Conservation (phyloP, 192 early-diverging fungal species). For the Linnemannia exigua region DNA sequence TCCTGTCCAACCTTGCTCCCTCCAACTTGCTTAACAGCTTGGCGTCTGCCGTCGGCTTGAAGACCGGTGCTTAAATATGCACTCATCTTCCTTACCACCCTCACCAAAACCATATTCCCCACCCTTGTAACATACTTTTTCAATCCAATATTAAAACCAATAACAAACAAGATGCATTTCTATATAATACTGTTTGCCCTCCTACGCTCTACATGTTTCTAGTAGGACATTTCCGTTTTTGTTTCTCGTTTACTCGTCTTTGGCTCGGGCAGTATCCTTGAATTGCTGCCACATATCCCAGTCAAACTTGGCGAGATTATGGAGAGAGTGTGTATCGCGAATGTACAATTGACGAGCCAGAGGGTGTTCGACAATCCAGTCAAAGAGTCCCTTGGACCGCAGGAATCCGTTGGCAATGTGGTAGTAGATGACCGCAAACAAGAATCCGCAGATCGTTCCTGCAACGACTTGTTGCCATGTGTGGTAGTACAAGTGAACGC, state of each 20-base stretch:
- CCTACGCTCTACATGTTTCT: background rate
- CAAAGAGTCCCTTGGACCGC: conserved; percentile 56
- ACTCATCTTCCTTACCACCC: background rate
- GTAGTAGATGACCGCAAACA: conserved; percentile 73
- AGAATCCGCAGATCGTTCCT: conserved; percentile 69
- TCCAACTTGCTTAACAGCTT: conserved; percentile 36
- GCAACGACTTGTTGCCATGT: conserved; percentile 78
- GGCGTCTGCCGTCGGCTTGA: conserved; percentile 41
- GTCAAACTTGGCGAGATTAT: conserved; percentile 65
- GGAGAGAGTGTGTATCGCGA: conserved; percentile 59
- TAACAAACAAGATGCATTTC: background rate
- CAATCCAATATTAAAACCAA: background rate
- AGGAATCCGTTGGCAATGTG: conserved; percentile 49
- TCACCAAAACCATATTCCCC: background rate
- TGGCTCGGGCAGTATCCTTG: background rate
- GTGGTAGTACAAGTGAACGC: conserved; percentile 83
- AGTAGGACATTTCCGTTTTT: too few relatives aligned
- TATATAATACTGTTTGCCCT: background rate
- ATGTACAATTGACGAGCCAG: conserved; percentile 60
- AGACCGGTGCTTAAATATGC: conserved; percentile 29
- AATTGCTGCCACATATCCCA: conserved; percentile 63
- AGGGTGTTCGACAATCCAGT: conserved; percentile 57
- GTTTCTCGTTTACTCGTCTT: background rate
- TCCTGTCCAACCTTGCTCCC: conserved; percentile 31
- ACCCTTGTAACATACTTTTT: conserved; percentile 30